Evolutionary conservation across 768 basidiomycete genomes (phyloP).

Genomic region (Termitomyces sp.): DNA sequence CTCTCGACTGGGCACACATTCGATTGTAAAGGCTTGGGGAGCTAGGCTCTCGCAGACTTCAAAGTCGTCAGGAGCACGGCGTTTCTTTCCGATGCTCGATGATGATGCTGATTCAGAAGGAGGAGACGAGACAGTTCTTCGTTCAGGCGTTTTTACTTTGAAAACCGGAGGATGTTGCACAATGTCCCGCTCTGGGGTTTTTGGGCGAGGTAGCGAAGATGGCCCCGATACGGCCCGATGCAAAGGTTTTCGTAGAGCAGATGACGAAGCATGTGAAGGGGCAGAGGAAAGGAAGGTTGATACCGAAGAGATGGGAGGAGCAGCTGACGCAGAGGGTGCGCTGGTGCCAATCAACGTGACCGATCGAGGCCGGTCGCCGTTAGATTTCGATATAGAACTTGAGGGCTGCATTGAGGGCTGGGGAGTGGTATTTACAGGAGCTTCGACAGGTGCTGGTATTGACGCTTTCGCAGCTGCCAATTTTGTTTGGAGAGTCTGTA

Average conservation of each 20-base stretch:
- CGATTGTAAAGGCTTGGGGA: constrained; percentile 59
- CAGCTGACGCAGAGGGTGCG: constrained; percentile 2
- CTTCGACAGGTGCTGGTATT: constrained; percentile 13
- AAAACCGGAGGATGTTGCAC: constrained; percentile 36
- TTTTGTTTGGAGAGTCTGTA: constrained; percentile 66
- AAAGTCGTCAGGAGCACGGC: constrained; percentile 74
- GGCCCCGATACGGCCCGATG: constrained; percentile 39
- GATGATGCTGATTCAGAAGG: constrained; percentile 24
- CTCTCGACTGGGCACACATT: constrained; percentile 40
- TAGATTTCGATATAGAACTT: background rate
- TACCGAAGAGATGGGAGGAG: constrained; percentile 12
- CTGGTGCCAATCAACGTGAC: constrained; percentile 19
- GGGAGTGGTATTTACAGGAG: constrained; percentile 6
- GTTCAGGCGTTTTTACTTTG: constrained; percentile 49
- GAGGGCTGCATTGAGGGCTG: constrained; percentile 11
- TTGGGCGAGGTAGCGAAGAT: constrained; percentile 37
- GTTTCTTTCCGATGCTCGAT: constrained; percentile 58
- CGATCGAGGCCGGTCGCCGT: constrained; percentile 23
- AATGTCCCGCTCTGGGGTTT: constrained; percentile 46
- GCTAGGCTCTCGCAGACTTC: constrained; percentile 52
- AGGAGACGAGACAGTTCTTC: constrained; percentile 17
- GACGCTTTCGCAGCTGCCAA: constrained; percentile 48
- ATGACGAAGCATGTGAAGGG: constrained; percentile 13
- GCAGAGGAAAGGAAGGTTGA: background rate
- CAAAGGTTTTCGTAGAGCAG: constrained; percentile 17